Conservation (phyloP, 73 alveolate species). For the Stentor roeselii region DNA sequence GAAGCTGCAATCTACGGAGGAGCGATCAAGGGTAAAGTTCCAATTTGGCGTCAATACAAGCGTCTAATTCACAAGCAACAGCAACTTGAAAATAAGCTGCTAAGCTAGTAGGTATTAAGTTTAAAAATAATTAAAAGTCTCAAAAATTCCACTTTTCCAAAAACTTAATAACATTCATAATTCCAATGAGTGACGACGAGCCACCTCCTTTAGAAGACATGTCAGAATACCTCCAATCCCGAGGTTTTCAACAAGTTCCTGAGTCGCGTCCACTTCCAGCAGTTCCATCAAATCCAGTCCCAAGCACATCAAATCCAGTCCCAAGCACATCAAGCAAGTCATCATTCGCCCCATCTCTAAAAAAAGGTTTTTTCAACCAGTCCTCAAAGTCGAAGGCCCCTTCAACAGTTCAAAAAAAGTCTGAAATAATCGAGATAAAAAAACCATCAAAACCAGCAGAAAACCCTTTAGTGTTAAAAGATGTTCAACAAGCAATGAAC, state of each 20-base stretch:
- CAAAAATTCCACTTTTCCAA: neutral
- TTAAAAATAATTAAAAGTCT: too few species aligned
- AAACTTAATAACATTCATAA: too few species aligned
- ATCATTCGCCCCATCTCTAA: neutral
- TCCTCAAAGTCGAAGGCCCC: neutral
- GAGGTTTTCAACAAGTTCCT: neutral
- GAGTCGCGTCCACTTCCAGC: neutral
- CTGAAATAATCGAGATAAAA: neutral
- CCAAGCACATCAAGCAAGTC: neutral
- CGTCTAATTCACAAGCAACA: constrained; percentile 12
- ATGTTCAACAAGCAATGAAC: constrained; percentile 25
- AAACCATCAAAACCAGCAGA: neutral
- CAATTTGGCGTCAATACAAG: constrained; percentile 16
- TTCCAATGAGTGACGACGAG: constrained; percentile 20
- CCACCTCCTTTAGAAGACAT: constrained; percentile 23
- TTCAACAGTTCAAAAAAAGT: neutral
- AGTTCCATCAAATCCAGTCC: neutral
- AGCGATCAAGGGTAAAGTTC: constrained; percentile 22
- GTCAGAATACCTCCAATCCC: neutral
- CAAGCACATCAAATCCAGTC: neutral
- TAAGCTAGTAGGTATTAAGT: neutral
- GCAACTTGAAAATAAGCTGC: neutral
- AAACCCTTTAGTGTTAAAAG: neutral
- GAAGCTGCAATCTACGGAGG: constrained; percentile 25
- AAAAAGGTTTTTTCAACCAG: constrained; percentile 16